Evolutionary conservation across 495 filamentous ascomycete species (phyloP), one percentile per base, ranked within the genome.

Genomic region (Oleoguttula mirabilis): DNA sequence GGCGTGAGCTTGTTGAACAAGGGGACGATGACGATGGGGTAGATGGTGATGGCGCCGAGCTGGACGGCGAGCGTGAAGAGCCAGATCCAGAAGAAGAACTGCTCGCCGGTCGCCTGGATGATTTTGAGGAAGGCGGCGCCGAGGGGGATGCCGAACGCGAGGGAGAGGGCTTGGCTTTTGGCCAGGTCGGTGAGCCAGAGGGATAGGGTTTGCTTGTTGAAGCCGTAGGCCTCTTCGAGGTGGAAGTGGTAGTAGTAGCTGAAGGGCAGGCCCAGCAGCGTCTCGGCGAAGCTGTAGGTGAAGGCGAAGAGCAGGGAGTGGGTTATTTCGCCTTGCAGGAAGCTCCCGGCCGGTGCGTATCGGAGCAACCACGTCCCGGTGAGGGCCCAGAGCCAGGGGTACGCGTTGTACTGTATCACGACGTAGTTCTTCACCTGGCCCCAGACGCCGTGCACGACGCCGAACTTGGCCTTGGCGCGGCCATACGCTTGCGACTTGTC

Each of bases 1-100:
- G 90, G 90, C 17, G 88, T 90, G 37, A 98, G 75, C 68, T 95
- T 96, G 73, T 98, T 98, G 76, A 98, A 98, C 47, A 96, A 64
- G 1, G 90, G 90, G 44, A 96, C 67, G 54, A 98, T 98, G 41
- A 78, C 75, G 48, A 95, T 85, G 0, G 90, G 90, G 63, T 96
- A 96, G 62, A 94, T 81, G 31, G 90, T 94, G 46, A 95, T 94
- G 61, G 82, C 84, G 60, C 90, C 86, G 47, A 94, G 68, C 66
- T 94, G 88, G 23, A 96, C 72, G 34, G 73, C 76, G 43, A 94
- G 72, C 45, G 78, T 80, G 55, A 96, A 96, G 32, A 94, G 61
- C 88, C 88, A 98, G 47, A 95, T 76, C 55, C 94, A 98, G 66
- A 88, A 92, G 72, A 94, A 95, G 70, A 96, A 98, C 59, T 77